These are phyloP conservation scores for Helianthus annuus DNA, from an alignment of 129 eudicot genomes.

Conservation along the genomic window DNA sequence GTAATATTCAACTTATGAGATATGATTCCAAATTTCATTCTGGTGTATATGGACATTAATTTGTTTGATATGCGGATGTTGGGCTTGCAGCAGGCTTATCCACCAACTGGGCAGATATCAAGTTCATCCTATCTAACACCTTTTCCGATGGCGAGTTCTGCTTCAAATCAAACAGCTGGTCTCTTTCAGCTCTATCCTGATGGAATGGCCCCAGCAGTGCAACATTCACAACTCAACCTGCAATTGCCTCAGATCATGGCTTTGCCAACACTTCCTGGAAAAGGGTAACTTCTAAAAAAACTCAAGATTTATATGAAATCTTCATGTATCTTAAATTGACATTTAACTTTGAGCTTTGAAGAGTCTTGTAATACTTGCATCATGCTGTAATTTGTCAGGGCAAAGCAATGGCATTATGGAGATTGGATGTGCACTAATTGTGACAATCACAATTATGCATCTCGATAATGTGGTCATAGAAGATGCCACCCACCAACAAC, in stretches of 20 bases:
- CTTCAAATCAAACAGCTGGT: conserved; percentile 36
- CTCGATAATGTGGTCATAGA: conserved; percentile 35
- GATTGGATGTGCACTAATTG: conserved; percentile 78
- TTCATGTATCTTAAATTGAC: not conserved
- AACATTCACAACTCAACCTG: conserved; percentile 50
- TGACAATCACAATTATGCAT: conserved; percentile 83
- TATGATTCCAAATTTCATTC: not conserved
- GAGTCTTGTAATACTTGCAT: conserved; percentile 14
- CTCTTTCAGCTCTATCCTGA: conserved; percentile 47
- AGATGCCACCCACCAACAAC: too few relatives aligned
- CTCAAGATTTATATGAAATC: not conserved
- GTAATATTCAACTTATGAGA: conserved; percentile 32
- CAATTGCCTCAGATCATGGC: conserved; percentile 50
- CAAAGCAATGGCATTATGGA: conserved; percentile 93
- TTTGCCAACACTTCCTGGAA: conserved; percentile 66
- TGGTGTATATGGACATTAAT: not conserved
- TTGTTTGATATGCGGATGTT: conserved; percentile 35
- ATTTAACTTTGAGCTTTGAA: not conserved
- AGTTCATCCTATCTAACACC: conserved; percentile 46
- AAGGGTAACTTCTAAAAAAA: conserved; percentile 51
- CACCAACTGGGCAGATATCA: conserved; percentile 45
- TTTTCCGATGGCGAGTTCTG: conserved; percentile 39
- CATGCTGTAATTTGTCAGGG: conserved; percentile 41
- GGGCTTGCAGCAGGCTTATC: conserved; percentile 55
- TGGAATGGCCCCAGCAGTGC: conserved; percentile 39